A percentile compares a stretch with the other conserved stretches of the same genome.
These are phyloP conservation scores for Schwanniomyces occidentalis DNA, from an alignment of 805 yeast genomes.

Conservation along the genomic window DNA sequence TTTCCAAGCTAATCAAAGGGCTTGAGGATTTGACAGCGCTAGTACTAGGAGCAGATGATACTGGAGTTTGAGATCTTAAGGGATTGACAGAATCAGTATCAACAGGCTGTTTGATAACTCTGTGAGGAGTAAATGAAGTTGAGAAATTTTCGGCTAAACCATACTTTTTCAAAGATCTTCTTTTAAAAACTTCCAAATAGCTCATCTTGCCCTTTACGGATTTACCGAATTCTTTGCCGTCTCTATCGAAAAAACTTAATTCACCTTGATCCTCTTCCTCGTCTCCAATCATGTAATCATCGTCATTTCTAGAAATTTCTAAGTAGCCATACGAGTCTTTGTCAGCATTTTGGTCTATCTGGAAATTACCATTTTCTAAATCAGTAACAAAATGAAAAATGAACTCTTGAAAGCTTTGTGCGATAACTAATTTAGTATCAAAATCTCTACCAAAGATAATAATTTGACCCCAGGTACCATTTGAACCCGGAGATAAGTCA, in stretches of 20 bases:
- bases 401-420: constrained; percentile 39
- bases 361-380: constrained; percentile 42
- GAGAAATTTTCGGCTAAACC: constrained; percentile 39
- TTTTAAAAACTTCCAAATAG: constrained; percentile 44
- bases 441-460: constrained; percentile 46
- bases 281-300: constrained; percentile 43
- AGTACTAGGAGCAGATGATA: constrained; percentile 9
- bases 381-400: constrained; percentile 38
- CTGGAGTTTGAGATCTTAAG: constrained; percentile 13
- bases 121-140: constrained; percentile 40
- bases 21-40: constrained; percentile 14
- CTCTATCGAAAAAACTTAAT: constrained; percentile 37
- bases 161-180: constrained; percentile 39
- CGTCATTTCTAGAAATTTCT: constrained; percentile 36
- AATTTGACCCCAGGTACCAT: constrained; percentile 43
- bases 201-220: constrained; percentile 28
- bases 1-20: constrained; percentile 28
- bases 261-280: constrained; percentile 48
- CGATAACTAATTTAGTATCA: constrained; percentile 44
- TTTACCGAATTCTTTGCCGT: constrained; percentile 35
- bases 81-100: constrained; percentile 4
- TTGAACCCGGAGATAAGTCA: constrained; percentile 41
- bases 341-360: constrained; percentile 36
- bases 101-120: constrained; percentile 13
- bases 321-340: constrained; percentile 37